Base-by-base conservation (phyloP, 805 yeast genomes). In the Lachancea sp. region DNA sequence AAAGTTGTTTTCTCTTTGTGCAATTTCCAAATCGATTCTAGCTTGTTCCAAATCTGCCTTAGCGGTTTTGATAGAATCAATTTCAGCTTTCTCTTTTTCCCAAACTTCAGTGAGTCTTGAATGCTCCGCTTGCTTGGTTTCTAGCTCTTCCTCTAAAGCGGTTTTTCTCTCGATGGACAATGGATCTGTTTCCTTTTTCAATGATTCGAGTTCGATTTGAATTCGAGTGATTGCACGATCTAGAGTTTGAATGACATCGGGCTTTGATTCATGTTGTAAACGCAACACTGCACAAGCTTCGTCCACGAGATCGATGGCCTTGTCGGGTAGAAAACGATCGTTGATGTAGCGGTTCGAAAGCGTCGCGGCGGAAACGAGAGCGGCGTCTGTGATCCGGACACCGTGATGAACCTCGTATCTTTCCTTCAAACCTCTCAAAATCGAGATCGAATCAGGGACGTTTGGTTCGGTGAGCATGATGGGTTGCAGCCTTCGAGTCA, bases 391-490 rank as follows among this genome's bases (percentile, higher is more conserved):
- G 48, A 91, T 87, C 51, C 96, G 78, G 7, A 91, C 99, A 68
- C 99, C 99, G 59, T 91, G 99, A 58, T 91, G 99, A 2, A 91
- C 96, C 60, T 91, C 99, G 62, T 91, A 91, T 50, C 85, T 77
- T 59, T 91, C 98, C 62, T 91, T 90, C 57, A 91, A 73, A 3
- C 99, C 99, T 59, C 99, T 78, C 48, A 93, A 70, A 49, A 91
- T 91, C 22, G 95, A 83, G 44, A 91, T 88, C 0, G 97, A 83
- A 62, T 91, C 97, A 49, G 84, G 81, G 2, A 90, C 96, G 3
- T 84, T 72, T 15, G 99, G 99, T 60, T 93, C 98, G 48, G 78
- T 79, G 31, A 91, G 82, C 47, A 78, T 59, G 26, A 91, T 95
- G 1, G 96, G 85, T 56, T 91, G 95, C 65, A 91, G 90, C 55